Conservation (phyloP, 768 basidiomycete genomes). For the Phaffia tasmanica region DNA sequence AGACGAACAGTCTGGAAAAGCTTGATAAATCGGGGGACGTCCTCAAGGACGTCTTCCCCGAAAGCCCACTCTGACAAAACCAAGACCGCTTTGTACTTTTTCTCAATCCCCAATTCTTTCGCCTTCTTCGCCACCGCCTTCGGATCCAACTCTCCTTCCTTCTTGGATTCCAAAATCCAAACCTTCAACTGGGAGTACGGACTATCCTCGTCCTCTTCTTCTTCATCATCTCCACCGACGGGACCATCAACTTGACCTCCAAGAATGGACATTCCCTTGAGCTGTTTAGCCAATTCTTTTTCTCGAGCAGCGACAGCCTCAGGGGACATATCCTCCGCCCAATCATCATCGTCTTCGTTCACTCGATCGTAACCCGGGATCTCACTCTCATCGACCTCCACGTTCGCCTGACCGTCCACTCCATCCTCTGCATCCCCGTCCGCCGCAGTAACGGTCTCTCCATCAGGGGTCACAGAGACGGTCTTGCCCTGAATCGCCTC, state of each 20-base stretch:
- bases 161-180: constrained; percentile 69
- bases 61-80: constrained; percentile 77
- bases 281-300: constrained; percentile 55
- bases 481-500: constrained; percentile 30
- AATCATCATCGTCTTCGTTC: constrained; percentile 50
- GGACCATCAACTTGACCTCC: constrained; percentile 38
- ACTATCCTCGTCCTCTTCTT: constrained; percentile 64
- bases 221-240: constrained; percentile 63
- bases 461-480: constrained; percentile 43
- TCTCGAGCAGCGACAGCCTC: constrained; percentile 78
- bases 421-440: constrained; percentile 28
- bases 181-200: constrained; percentile 71
- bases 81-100: constrained; percentile 82
- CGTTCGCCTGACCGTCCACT: constrained; percentile 31
- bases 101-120: constrained; percentile 80
- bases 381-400: constrained; percentile 48
- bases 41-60: constrained; percentile 54
- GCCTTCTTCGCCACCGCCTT: constrained; percentile 71
- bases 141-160: constrained; percentile 37
- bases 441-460: constrained; percentile 27
- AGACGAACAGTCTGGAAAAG: constrained; percentile 62
- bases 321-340: constrained; percentile 83
- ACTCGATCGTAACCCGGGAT: constrained; percentile 39
- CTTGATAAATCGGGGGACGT: constrained; percentile 55
- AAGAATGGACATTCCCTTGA: constrained; percentile 45